Evolutionary conservation across 202 grass and related monocot genomes (phyloP).

Genomic region (Eragrostis tef): DNA sequence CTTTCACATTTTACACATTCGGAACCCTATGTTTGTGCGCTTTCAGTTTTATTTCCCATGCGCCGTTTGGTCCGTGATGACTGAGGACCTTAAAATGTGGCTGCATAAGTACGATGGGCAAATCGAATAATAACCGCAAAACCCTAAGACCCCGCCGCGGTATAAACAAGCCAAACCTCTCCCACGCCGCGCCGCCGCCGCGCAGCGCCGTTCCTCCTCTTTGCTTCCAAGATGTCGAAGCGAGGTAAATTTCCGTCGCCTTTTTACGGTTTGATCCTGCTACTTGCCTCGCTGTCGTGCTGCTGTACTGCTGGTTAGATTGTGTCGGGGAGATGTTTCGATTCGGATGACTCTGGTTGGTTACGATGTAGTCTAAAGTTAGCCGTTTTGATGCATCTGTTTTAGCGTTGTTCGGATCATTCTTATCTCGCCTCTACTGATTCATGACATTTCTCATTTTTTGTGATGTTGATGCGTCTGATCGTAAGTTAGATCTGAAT

Average conservation of each 20-base stretch:
- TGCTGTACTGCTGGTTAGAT: neutral
- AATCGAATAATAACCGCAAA: slow-evolving; percentile 24
- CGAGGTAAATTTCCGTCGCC: slow-evolving; percentile 57
- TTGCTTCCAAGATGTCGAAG: slow-evolving; percentile 74
- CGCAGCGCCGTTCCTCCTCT: slow-evolving; percentile 29
- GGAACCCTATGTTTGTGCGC: neutral
- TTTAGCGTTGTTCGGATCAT: neutral
- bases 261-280: neutral
- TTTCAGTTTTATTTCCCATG: neutral
- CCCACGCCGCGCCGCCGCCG: slow-evolving; percentile 27
- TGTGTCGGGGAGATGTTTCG: neutral
- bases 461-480: neutral
- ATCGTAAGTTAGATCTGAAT: neutral
- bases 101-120: accelerated
- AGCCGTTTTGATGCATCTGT: neutral
- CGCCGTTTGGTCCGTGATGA: neutral
- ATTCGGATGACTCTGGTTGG: neutral
- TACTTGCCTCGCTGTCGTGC: neutral
- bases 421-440: neutral
- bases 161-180: slow-evolving; percentile 42
- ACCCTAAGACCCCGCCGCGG: slow-evolving; percentile 44
- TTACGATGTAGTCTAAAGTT: neutral
- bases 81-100: neutral
- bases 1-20: neutral
- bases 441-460: neutral